These are phyloP conservation scores for Paraphaeosphaeria sporulosa DNA, from an alignment of 2,329 filamentous ascomycete genomes.

Conservation along the genomic window DNA sequence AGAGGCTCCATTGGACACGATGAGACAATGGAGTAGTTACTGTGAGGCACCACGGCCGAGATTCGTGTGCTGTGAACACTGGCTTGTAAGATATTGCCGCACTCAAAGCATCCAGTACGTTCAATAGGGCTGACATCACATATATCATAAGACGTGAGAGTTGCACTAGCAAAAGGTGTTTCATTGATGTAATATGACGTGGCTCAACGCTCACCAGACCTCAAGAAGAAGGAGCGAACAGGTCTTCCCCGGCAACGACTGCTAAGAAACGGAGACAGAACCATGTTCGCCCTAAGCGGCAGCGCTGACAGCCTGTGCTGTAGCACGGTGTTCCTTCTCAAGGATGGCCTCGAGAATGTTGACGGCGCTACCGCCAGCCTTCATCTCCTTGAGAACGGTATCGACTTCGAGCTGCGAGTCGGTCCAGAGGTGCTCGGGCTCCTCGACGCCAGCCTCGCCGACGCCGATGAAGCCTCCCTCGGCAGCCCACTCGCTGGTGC, in stretches of 20 bases:
- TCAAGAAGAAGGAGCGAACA: constrained; percentile 44
- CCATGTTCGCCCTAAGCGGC: constrained; percentile 39
- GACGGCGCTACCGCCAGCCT: constrained; percentile 52
- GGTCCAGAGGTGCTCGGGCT: constrained; percentile 83
- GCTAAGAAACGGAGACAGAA: not conserved
- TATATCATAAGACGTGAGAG: not conserved
- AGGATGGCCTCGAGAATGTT: constrained; percentile 58
- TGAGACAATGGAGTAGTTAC: too few relatives aligned
- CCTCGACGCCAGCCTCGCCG: constrained; percentile 70
- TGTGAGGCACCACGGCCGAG: too few relatives aligned
- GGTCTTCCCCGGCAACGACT: constrained; percentile 21
- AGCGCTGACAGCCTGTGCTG: constrained; percentile 53
- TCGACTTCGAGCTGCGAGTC: constrained; percentile 84
- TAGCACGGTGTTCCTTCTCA: constrained; percentile 55
- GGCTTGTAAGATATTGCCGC: not conserved
- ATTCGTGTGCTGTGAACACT: not conserved
- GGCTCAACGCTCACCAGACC: constrained; percentile 21
- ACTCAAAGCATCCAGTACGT: not conserved
- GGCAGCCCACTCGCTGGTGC: constrained; percentile 89
- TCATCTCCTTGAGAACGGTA: constrained; percentile 60
- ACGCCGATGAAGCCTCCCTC: constrained; percentile 96
- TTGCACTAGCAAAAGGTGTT: constrained; percentile 2
- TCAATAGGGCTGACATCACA: not conserved
- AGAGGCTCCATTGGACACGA: too few relatives aligned
- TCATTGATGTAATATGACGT: not conserved